Conservation (phyloP, 1,284 basidiomycete species). For the Fomitopsis schrenkii region DNA sequence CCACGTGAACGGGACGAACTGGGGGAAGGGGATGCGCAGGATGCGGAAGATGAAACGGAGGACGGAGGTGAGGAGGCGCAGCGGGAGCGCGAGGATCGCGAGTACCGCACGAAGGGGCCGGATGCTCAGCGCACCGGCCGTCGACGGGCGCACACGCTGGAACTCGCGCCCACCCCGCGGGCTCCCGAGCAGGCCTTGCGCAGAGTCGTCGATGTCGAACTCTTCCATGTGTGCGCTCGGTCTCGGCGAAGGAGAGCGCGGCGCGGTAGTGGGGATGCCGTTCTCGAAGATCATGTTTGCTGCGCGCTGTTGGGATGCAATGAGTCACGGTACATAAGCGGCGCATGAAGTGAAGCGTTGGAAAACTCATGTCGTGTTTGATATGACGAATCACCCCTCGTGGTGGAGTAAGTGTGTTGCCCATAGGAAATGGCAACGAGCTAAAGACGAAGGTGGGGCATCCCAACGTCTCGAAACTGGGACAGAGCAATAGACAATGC, state of each 20-base stretch:
- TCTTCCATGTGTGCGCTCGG: conserved; percentile 25
- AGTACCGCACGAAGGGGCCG: conserved; percentile 25
- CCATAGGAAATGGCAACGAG: too few species aligned
- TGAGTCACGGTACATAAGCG: background rate
- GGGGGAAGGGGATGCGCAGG: conserved; percentile 31
- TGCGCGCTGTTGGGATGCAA: conserved; percentile 39
- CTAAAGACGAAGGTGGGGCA: too few species aligned
- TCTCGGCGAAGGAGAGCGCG: conserved; percentile 12
- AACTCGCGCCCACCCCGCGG: conserved; percentile 18
- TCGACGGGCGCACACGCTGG: conserved; percentile 13
- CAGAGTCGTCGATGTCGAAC: conserved; percentile 54
- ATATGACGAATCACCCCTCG: too few species aligned
- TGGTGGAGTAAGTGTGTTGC: too few species aligned
- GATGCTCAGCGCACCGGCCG: conserved; percentile 7
- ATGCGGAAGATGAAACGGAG: conserved; percentile 31
- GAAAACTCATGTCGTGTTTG: too few species aligned
- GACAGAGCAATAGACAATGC: too few species aligned
- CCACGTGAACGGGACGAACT: conserved; percentile 23
- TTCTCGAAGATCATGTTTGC: conserved; percentile 57
- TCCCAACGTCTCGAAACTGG: too few species aligned
- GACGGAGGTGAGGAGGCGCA: conserved; percentile 26
- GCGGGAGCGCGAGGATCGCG: conserved; percentile 29
- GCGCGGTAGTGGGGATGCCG: conserved; percentile 21
- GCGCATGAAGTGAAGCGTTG: too few species aligned
- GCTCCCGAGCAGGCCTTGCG: conserved; percentile 31